Percentiles rank a stretch among this genome's conserved stretches.
Evolutionary conservation across 169 alveolate species (phyloP).

Genomic region (Sarcocystis neurona): DNA sequence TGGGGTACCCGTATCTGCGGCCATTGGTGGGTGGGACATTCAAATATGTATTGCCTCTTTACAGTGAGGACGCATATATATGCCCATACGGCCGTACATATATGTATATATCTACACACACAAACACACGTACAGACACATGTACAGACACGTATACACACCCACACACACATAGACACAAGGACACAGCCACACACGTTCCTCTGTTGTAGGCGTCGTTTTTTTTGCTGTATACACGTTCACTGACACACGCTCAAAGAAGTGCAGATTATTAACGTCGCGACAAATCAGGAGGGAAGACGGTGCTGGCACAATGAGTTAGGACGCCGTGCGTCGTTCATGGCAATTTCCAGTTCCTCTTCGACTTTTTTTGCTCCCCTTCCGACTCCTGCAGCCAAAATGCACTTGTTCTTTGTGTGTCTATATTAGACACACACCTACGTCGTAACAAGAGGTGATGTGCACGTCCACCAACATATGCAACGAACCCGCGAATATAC

Average conservation of each 20-base stretch:
- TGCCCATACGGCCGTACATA: neutral
- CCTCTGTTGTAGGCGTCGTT: no score
- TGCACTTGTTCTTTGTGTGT: no score
- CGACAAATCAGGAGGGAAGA: neutral
- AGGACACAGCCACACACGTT: no score
- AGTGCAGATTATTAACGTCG: neutral
- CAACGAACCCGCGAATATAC: no score
- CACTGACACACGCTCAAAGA: neutral
- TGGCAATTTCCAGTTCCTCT: no score
- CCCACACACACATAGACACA: neutral
- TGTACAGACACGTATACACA: neutral
- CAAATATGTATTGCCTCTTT: neutral
- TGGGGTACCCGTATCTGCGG: neutral
- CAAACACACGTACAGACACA: neutral
- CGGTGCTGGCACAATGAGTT: neutral
- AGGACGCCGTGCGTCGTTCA: neutral
- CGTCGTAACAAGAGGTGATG: no score
- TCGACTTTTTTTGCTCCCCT: no score
- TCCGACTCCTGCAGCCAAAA: no score
- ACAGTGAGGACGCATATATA: neutral
- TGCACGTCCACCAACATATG: no score
- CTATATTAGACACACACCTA: no score
- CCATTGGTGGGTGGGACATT: neutral
- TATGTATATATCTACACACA: neutral
- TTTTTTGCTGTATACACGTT: neutral